Base-by-base conservation (phyloP, 1,284 basidiomycete species). In the Agaricales sp. region DNA sequence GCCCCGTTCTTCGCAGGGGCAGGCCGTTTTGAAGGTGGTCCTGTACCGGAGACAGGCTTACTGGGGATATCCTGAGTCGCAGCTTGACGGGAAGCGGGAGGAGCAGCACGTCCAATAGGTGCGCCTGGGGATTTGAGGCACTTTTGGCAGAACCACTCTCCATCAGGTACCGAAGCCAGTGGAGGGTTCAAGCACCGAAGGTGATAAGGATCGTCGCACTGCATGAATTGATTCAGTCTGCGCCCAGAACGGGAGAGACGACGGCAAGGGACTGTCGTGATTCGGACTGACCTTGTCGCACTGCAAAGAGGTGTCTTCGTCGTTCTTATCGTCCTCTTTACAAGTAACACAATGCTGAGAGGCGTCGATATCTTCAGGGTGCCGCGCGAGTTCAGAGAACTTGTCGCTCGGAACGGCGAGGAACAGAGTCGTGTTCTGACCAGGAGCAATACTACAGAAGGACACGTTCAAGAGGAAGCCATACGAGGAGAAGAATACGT, bases 171-270 rank as follows among this genome's bases (percentile, higher is more conserved):
- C 1, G 71, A 78, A 13, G 67, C 61, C 46, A 98, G 67, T 2
- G 90, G 88, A 4, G 92, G 93, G 25, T 71, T 66, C 45, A 95
- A 75, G 63, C 93, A 98, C 2, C 71, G 72, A 12, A 88, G 69
- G 62, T 98, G 93, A 62, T 87, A 96, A 0, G 92, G 90, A 44
- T 77, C 75, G 60, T 97, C 93, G 62, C 93, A 98, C 85, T 92
- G 53, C 3, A 41, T 35, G 23, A n/a, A n/a, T n/a, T n/a, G n/a
- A n/a, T n/a, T n/a, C n/a, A n/a, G n/a, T n/a, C n/a, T n/a, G n/a
- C n/a, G n/a, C n/a, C n/a, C n/a, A n/a, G n/a, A n/a, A n/a, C n/a
- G n/a, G n/a, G 19, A 37, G 52, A 25, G 30, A 44, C 30, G 47
- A 41, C 50, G 45, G 24, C 26, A 25, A 25, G 48, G 43, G 24